phyloP scores from a whole-genome alignment of 2,329 filamentous ascomycete genomes.

The Epichloe uncinata region DNA sequence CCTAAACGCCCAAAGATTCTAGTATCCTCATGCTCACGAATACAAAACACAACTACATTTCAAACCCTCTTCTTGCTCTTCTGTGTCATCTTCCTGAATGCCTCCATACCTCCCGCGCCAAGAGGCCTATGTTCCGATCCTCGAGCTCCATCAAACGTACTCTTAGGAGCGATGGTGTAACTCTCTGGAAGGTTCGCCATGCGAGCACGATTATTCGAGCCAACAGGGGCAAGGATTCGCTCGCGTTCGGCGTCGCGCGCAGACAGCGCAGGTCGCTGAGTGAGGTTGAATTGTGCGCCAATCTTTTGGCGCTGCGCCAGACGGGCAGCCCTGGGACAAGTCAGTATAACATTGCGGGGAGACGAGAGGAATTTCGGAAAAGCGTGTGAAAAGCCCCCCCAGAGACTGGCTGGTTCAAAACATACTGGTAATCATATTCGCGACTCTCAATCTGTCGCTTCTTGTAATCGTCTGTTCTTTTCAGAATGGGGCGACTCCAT shows the following conservation, averaged over 20 bases:
- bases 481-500: constrained; percentile 90
- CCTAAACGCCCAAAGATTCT: not conserved
- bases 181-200: constrained; percentile 40
- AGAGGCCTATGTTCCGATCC: constrained; percentile 44
- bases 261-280: constrained; percentile 33
- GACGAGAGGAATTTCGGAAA: not conserved
- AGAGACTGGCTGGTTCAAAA: not conserved
- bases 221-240: constrained; percentile 42
- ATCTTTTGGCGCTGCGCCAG: constrained; percentile 34
- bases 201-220: constrained; percentile 41
- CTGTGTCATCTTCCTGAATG: constrained; percentile 52
- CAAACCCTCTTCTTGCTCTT: constrained; percentile 41
- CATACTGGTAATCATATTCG: constrained; percentile 49
- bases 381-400: not conserved
- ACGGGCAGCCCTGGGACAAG: constrained; percentile 35
- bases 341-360: constrained; percentile 1
- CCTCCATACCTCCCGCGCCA: constrained; percentile 49
- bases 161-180: constrained; percentile 47
- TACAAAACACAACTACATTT: not conserved
- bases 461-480: constrained; percentile 88
- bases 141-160: constrained; percentile 43
- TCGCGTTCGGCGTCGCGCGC: constrained; percentile 41
- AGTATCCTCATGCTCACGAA: not conserved
- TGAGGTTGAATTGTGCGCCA: constrained; percentile 36
- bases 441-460: constrained; percentile 58